Percentiles rank a stretch among this genome's conserved stretches.
Evolutionary conservation across 1,284 basidiomycete species (phyloP).

Genomic region (Puccinia hordei): DNA sequence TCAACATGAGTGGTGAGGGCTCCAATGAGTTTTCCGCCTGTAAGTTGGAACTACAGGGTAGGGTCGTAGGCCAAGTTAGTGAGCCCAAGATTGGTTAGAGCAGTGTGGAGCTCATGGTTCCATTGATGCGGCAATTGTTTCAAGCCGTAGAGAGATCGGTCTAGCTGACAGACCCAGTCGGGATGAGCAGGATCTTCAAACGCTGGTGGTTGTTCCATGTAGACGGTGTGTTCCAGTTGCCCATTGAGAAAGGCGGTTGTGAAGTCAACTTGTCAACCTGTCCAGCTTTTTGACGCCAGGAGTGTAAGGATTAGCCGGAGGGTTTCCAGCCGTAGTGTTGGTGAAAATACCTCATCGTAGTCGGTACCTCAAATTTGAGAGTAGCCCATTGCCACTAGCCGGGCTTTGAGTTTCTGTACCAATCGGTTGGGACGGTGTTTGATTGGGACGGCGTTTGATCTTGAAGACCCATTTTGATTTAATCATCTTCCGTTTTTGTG

Average conservation of each 20-base stretch:
- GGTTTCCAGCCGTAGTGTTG: not conserved
- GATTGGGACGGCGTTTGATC: not conserved
- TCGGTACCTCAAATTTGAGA: too few relatives aligned
- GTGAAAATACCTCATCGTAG: not conserved
- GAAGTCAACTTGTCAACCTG: not conserved
- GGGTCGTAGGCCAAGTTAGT: not conserved
- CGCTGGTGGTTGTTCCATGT: not conserved
- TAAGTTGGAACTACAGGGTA: not conserved
- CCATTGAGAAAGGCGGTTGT: not conserved
- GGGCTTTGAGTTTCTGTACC: too few relatives aligned
- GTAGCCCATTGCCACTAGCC: too few relatives aligned
- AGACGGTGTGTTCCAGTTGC: not conserved
- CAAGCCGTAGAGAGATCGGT: not conserved
- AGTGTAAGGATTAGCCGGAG: not conserved
- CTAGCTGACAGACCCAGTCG: not conserved
- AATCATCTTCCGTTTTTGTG: not conserved
- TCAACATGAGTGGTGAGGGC: not conserved
- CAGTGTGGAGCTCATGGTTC: not conserved
- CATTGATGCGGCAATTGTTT: not conserved
- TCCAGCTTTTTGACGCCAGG: not conserved
- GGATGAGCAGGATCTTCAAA: slow-evolving; percentile 5
- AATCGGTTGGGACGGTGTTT: too few relatives aligned
- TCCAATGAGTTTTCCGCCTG: not conserved
- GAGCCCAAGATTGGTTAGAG: not conserved
- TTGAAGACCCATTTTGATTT: not conserved